phyloP scores from a whole-genome alignment of 2,329 filamentous ascomycete genomes.

The Aureobasidium sp. region DNA sequence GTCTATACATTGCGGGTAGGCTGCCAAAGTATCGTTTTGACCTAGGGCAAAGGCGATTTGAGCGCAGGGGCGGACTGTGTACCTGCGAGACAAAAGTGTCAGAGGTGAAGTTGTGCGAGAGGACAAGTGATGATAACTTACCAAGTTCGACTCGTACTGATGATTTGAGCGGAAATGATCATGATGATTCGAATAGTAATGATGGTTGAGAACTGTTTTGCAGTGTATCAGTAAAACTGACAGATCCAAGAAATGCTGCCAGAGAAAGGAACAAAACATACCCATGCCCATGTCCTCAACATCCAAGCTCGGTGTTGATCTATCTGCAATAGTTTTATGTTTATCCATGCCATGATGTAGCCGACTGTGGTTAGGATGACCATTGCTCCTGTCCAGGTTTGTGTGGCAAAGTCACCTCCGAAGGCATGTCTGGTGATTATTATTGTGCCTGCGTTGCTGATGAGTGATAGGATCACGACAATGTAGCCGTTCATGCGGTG shows the following conservation, averaged over 20 bases:
- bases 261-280: constrained; percentile 35
- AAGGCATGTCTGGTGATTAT: constrained; percentile 60
- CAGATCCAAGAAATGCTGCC: no score
- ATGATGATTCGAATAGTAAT: constrained; percentile 49
- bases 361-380: constrained; percentile 51
- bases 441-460: constrained; percentile 55
- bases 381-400: constrained; percentile 49
- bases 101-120: no score
- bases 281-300: constrained; percentile 53
- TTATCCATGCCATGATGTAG: constrained; percentile 56
- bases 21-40: not conserved
- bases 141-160: constrained; percentile 27
- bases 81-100: no score
- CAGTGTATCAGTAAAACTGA: no score
- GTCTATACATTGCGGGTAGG: not conserved
- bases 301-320: constrained; percentile 73
- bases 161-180: constrained; percentile 45
- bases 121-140: no score
- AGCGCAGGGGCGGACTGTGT: constrained; percentile 50
- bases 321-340: constrained; percentile 67
- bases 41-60: constrained; percentile 32
- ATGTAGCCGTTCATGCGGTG: constrained; percentile 70
- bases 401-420: constrained; percentile 60
- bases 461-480: constrained; percentile 53
- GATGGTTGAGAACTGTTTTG: constrained; percentile 11